Base-by-base conservation (phyloP, 1,139 yeast species). In the Blastobotrys indianensis region DNA sequence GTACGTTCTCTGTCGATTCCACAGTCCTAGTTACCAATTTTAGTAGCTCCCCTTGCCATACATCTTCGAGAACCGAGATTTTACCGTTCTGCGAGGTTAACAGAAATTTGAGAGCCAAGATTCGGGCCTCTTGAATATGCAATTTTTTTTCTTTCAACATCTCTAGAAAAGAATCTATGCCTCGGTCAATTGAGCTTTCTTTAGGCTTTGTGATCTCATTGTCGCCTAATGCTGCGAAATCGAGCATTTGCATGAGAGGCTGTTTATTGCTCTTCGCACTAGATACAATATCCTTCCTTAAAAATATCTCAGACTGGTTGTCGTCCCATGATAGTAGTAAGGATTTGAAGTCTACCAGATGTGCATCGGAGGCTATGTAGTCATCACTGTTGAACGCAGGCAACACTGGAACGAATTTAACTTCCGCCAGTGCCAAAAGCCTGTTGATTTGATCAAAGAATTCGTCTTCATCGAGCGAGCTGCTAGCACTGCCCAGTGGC, bases 71-170 rank as follows among this genome's bases (percentile, higher is more conserved):
- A 23, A 54, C 23, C 20, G 49, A 48, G 41, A 38, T 47, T 45
- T 16, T 41, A 9, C 23, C 45, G 34, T 40, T 45, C 1, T 25
- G 34, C 12, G 16, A 8, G 13, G 39, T 16, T 2, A 47, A 32
- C 20, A 47, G 23, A 10, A 12, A 31, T 10, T 40, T 34, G 7
- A 59, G 41, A 9, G 59, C 44, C 20, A 51, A 52, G 7, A 56
- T 36, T 10, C 85, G 71, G 0, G 76, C 63, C 42, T 77, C 77
- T 39, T 70, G 72, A 32, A 73, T 69, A 56, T 79, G 81, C 25
- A 63, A 59, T 4, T 57, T 54, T 1, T 65, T 50, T 1, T 48
- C 46, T 45, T 72, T 71, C 8, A 75, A 49, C 0, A 51, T 45
- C 1, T 57, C 40, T 10, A 78, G 52, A 41, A 74, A 66, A 4